A percentile compares a stretch with the other conserved stretches of the same genome.
phyloP scores from a whole-genome alignment of 805 yeast species.

The Cyberlindnera mrakii region DNA sequence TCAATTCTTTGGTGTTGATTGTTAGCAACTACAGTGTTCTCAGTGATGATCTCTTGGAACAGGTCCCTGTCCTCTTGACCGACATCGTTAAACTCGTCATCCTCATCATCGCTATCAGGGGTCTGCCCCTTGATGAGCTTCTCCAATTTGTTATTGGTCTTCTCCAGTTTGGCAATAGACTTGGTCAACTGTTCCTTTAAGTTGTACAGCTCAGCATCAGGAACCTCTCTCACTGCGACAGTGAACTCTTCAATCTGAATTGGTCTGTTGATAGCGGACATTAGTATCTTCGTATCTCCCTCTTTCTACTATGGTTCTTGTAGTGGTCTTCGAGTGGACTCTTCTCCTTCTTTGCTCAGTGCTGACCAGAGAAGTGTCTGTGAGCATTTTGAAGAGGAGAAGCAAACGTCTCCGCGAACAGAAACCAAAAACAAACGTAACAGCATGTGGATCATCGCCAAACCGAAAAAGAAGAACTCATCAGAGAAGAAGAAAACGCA shows the following conservation, averaged over 20 bases:
- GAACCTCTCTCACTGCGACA: constrained; percentile 46
- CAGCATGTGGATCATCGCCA: neutral
- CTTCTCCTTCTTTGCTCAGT: constrained; percentile 6
- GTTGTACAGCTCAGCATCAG: constrained; percentile 36
- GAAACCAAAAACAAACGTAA: neutral
- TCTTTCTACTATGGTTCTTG: no score
- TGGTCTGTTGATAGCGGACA: constrained; percentile 30
- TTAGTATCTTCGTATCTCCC: neutral
- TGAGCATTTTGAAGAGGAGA: no score
- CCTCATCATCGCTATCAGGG: constrained; percentile 15
- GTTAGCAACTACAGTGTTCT: constrained; percentile 47
- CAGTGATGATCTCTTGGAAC: constrained; percentile 49
- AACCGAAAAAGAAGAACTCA: no score
- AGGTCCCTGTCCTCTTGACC: constrained; percentile 41
- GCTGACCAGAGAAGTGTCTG: neutral
- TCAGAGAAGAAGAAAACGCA: no score
- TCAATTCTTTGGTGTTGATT: constrained; percentile 44
- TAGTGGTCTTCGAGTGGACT: constrained; percentile 4
- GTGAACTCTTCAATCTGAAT: constrained; percentile 41
- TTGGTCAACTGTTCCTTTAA: constrained; percentile 30
- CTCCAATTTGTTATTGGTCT: constrained; percentile 44
- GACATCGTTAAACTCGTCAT: constrained; percentile 23
- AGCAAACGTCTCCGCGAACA: no score
- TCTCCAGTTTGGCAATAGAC: constrained; percentile 41
- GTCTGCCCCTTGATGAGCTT: constrained; percentile 34